Conservation (phyloP, 1,139 yeast genomes). For the Yamadazyma spencermartinsiae region DNA sequence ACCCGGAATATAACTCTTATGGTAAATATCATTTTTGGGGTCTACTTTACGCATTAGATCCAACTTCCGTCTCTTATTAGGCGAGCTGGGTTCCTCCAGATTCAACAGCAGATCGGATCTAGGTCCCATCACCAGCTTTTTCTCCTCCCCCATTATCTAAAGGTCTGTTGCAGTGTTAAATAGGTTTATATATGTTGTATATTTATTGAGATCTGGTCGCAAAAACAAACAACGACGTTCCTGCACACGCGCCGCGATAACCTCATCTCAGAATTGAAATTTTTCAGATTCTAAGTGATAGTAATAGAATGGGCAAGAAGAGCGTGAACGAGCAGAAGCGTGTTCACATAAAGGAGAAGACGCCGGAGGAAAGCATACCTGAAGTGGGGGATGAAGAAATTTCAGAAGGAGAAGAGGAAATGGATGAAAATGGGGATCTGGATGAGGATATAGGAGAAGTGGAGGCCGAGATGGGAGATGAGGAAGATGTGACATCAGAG, state of each 20-base stretch:
- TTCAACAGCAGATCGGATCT: conserved; percentile 6
- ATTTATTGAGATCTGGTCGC: not conserved
- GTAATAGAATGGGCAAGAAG: conserved; percentile 1
- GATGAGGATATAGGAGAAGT: conserved; percentile 4
- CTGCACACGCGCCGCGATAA: not conserved
- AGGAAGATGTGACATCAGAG: conserved; percentile 9
- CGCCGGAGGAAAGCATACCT: not conserved
- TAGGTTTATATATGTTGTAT: no score
- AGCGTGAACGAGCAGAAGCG: conserved; percentile 1
- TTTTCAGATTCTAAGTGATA: not conserved
- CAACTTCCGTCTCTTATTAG: conserved; percentile 10
- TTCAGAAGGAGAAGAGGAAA: conserved; percentile 11
- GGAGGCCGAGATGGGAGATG: conserved; percentile 10
- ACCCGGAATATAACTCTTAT: conserved; percentile 15
- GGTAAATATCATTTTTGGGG: not conserved
- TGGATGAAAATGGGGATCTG: conserved; percentile 9
- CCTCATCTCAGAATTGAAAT: not conserved
- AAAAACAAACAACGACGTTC: not conserved
- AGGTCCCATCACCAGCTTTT: not conserved
- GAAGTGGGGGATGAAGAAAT: conserved; percentile 5
- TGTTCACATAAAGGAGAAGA: not conserved
- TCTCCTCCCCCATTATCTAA: no score
- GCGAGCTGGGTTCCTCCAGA: conserved; percentile 7
- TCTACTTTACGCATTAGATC: conserved; percentile 1
- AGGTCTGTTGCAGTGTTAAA: no score